Evolutionary conservation across 1,284 basidiomycete species (phyloP).

Genomic region (Austroboletus niveus): DNA sequence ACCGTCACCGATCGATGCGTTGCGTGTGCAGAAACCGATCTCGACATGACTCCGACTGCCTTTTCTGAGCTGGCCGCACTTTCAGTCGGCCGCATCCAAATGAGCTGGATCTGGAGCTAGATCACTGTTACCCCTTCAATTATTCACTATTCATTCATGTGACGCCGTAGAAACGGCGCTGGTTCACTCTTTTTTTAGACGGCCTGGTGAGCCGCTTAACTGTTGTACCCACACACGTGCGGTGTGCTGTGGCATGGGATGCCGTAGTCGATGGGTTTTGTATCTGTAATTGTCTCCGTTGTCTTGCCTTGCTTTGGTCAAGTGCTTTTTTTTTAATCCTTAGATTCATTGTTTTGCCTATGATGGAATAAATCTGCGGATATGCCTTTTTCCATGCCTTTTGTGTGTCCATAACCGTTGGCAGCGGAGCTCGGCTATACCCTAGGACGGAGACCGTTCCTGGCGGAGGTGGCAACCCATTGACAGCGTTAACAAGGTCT

Average conservation of each 20-base stretch:
- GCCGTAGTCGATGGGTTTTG: slow-evolving; percentile 31
- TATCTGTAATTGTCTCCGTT: slow-evolving; percentile 13
- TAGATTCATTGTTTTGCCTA: slow-evolving; percentile 14
- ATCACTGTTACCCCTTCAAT: slow-evolving; percentile 4
- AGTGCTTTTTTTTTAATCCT: slow-evolving; percentile 16
- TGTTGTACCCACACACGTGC: slow-evolving; percentile 17
- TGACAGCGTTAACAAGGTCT: neutral
- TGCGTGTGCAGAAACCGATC: slow-evolving; percentile 47
- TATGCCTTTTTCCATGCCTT: neutral
- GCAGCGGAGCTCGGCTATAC: neutral
- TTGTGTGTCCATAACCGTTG: neutral
- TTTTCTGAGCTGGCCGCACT: slow-evolving; percentile 42
- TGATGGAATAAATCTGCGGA: slow-evolving; percentile 7
- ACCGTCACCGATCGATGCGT: slow-evolving; percentile 60
- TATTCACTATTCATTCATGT: slow-evolving; percentile 28
- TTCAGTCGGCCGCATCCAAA: slow-evolving; percentile 50
- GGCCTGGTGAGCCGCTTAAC: slow-evolving; percentile 5
- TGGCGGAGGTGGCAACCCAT: slow-evolving; percentile 6
- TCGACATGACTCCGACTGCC: slow-evolving; percentile 60
- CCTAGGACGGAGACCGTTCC: slow-evolving; percentile 7
- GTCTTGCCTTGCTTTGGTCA: slow-evolving; percentile 27
- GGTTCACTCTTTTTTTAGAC: slow-evolving; percentile 2
- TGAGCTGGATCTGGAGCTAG: slow-evolving; percentile 47
- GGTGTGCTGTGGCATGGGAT: slow-evolving; percentile 21
- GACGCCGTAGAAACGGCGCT: slow-evolving; percentile 13